phyloP scores from a whole-genome alignment of 129 eudicot species.

The Glebionis coronaria region DNA sequence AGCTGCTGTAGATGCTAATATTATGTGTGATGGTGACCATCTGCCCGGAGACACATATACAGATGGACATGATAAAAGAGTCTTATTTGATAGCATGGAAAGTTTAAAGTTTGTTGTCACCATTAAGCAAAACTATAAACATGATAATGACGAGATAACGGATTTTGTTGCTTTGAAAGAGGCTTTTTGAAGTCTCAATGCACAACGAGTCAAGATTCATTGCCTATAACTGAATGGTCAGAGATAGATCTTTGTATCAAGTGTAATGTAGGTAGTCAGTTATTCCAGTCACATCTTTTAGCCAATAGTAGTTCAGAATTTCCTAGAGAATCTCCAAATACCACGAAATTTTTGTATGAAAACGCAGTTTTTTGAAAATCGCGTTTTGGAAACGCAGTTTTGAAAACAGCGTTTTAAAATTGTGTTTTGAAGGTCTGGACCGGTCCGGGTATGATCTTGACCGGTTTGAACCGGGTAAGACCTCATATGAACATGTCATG shows the following conservation, averaged over 20 bases:
- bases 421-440: no score
- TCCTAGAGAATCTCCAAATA: no score
- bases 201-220: constrained; percentile 41
- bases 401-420: no score
- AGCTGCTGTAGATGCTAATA: neutral
- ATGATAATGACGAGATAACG: constrained; percentile 20
- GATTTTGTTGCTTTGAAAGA: constrained; percentile 39
- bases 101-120: no score
- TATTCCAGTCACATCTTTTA: no score
- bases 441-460: no score
- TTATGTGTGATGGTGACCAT: neutral
- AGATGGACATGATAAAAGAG: constrained; percentile 4
- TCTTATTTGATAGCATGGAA: neutral
- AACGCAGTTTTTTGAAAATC: no score
- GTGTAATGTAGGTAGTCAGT: constrained; percentile 57
- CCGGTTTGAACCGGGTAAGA: no score
- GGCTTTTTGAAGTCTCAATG: constrained; percentile 46
- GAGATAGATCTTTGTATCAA: constrained; percentile 55
- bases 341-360: no score
- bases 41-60: constrained; percentile 10
- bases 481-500: no score
- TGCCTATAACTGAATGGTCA: constrained; percentile 34
- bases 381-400: no score
- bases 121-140: neutral
- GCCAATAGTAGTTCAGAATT: no score